Base-by-base conservation (phyloP, 345 rosid genomes). In the Triadica sebifera region DNA sequence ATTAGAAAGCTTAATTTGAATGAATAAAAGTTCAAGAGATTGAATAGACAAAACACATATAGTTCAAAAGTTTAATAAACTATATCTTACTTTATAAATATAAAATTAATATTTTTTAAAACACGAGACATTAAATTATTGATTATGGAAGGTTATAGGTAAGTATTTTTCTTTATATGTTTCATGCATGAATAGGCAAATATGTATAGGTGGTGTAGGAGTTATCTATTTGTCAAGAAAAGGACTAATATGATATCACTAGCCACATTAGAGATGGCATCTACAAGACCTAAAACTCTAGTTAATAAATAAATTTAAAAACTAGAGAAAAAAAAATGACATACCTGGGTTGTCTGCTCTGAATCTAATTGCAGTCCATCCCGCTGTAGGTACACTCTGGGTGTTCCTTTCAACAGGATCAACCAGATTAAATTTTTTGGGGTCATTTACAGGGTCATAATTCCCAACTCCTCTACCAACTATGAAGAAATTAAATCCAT, bases 391-490 rank as follows among this genome's bases (percentile, higher is more conserved):
- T 29, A 76, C 74, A 43, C 65, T 62, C 13, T 10, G 0, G 2
- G 79, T 76, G 51, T 76, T 76, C 57, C 79, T 70, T 43, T 53
- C 74, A 6, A 70, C 74, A 24, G 79, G 79, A 76, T 76, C 79
- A n/a, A 56, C 65, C 29, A 76, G 55, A 55, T 76, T 76, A 49
- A 76, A 76, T 8, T 62, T 69, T 34, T 53, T 25, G 4, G 74
- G 60, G 19, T 69, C 79, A 19, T 69, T 63, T 2, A 51, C 19
- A 39, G 74, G 49, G 70, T 76, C 64, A 25, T 69, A 76, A 63
- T 76, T 76, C n/a, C 79, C 79, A 0, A 69, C 24, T 52, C 79
- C 79, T 19, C 16, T 52, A 10, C 74, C 79, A 53, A 76, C 70
- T 8, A 16, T 65, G 29, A 70, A 76, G 63, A 76, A 76, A 70